A percentile compares a stretch with the other conserved stretches of the same genome.
phyloP scores from a whole-genome alignment of 257 asterid species.

The Primulina eburnea region DNA sequence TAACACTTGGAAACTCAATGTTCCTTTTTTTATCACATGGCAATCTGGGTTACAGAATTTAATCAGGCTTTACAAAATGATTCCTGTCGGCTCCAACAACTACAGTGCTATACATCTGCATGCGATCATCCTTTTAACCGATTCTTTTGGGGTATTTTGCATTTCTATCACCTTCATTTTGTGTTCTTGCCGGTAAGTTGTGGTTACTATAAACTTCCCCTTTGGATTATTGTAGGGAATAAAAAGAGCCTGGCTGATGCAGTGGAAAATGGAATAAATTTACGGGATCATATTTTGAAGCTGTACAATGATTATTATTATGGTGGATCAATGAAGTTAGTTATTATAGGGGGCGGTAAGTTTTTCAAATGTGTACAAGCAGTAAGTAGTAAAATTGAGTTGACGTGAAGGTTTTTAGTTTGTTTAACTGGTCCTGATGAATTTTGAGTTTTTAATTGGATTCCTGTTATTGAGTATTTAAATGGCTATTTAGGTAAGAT shows the following conservation, averaged over 20 bases:
- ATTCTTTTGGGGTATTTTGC: constrained; percentile 76
- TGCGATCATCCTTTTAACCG: constrained; percentile 80
- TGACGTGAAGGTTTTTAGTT: constrained; percentile 15
- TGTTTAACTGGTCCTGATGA: background rate
- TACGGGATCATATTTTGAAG: constrained; percentile 70
- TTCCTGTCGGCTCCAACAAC: constrained; percentile 78
- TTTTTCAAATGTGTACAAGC: constrained; percentile 13
- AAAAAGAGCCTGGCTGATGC: constrained; percentile 95
- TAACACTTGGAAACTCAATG: constrained; percentile 24
- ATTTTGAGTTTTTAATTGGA: constrained; percentile 9
- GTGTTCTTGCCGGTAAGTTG: constrained; percentile 21
- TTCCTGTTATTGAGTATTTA: constrained; percentile 6
- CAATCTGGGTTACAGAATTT: constrained; percentile 59
- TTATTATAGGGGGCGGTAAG: constrained; percentile 90
- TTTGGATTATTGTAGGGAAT: constrained; percentile 57
- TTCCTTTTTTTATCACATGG: constrained; percentile 19
- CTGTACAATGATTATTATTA: constrained; percentile 66
- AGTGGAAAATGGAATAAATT: constrained; percentile 77
- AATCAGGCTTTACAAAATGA: constrained; percentile 89
- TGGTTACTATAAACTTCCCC: constrained; percentile 16
- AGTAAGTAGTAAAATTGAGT: background rate
- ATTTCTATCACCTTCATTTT: constrained; percentile 7
- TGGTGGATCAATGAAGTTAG: constrained; percentile 93
- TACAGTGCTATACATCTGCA: constrained; percentile 80
- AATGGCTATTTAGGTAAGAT: background rate